These are phyloP conservation scores for Discostella stelligeroides DNA, from an alignment of 108 stramenopile genomes.

Conservation along the genomic window DNA sequence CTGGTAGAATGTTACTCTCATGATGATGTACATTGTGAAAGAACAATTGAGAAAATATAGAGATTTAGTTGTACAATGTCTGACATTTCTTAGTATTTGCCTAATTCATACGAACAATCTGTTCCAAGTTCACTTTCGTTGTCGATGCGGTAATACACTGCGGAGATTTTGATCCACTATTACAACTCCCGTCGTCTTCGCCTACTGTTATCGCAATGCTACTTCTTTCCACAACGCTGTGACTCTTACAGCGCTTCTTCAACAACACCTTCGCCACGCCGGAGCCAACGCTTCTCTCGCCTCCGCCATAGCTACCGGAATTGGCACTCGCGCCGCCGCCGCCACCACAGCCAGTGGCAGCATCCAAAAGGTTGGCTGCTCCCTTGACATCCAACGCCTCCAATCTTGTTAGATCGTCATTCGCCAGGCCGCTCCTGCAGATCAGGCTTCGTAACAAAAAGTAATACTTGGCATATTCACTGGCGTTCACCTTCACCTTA, in stretches of 20 bases:
- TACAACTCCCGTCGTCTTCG: constrained; percentile 6
- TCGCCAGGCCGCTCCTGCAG: constrained; percentile 71
- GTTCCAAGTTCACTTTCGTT: constrained; percentile 63
- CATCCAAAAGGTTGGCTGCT: constrained; percentile 40
- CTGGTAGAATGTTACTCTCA: too few relatives aligned
- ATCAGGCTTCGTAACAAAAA: constrained; percentile 90
- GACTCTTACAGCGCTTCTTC: constrained; percentile 48
- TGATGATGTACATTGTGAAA: too few relatives aligned
- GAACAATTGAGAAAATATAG: too few relatives aligned
- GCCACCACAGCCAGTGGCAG: neutral
- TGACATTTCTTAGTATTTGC: too few relatives aligned
- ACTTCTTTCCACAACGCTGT: constrained; percentile 38
- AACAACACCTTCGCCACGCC: constrained; percentile 37
- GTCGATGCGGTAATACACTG: neutral
- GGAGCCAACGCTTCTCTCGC: constrained; percentile 26
- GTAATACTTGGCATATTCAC: constrained; percentile 97
- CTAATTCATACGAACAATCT: constrained; percentile 67
- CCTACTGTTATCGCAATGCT: neutral
- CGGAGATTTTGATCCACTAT: neutral
- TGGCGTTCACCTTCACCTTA: constrained; percentile 89
- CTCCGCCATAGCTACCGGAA: too few relatives aligned
- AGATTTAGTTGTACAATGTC: too few relatives aligned
- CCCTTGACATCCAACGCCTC: constrained; percentile 78
- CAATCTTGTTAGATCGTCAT: constrained; percentile 56
- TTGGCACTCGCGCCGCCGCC: neutral